These are phyloP conservation scores for Phylloporus sp. DNA, from an alignment of 768 basidiomycete species.

Conservation along the genomic window DNA sequence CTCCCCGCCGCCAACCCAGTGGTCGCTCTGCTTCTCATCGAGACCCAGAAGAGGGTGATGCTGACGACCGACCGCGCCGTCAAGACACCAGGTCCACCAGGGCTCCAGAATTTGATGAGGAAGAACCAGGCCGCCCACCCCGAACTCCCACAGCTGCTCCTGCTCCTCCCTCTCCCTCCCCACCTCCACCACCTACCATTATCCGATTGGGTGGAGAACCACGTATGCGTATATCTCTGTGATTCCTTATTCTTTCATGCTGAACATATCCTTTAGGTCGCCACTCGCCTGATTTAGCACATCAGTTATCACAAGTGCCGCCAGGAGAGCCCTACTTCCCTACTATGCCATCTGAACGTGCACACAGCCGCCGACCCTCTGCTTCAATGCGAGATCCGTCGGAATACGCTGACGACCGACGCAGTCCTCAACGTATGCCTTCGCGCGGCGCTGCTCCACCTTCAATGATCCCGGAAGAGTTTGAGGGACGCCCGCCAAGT, in stretches of 20 bases:
- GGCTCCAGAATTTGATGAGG: conserved; percentile 12
- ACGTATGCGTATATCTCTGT: conserved; percentile 14
- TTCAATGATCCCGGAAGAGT: conserved; percentile 17
- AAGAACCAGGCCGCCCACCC: background rate
- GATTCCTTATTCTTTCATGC: background rate
- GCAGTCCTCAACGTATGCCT: conserved; percentile 9
- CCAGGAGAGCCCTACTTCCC: conserved; percentile 13
- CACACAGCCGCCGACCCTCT: background rate
- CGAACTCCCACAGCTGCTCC: background rate
- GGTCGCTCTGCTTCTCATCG: conserved; percentile 10
- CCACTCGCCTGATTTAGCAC: conserved; percentile 5
- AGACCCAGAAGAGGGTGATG: conserved; percentile 11
- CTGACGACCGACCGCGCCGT: conserved; percentile 11
- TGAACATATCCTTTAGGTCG: conserved; percentile 18
- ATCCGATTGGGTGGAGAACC: conserved; percentile 24
- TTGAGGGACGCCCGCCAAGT: conserved; percentile 17
- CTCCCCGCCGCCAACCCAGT: conserved; percentile 10
- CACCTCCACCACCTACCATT: conserved; percentile 25
- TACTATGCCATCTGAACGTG: conserved; percentile 7
- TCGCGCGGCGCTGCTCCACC: conserved; percentile 16
- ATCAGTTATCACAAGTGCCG: conserved; percentile 6
- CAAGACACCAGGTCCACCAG: conserved; percentile 4
- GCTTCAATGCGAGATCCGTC: background rate
- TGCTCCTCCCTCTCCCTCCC: conserved; percentile 15
- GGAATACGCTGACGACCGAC: conserved; percentile 2